Conservation (phyloP, 2,329 filamentous ascomycete genomes). For the Cytospora mali region DNA sequence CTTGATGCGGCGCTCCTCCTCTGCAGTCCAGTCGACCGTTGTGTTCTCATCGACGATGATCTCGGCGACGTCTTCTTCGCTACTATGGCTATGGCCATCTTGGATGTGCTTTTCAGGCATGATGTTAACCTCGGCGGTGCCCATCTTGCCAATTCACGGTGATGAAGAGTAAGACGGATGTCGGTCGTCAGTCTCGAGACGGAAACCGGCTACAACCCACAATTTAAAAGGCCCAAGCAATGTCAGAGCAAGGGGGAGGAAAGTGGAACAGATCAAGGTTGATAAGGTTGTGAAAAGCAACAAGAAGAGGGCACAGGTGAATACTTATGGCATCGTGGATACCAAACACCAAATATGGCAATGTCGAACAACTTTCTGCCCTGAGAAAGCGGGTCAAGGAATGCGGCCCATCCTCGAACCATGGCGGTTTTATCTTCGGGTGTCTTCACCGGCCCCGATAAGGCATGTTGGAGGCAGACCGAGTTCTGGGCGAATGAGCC, state of each 20-base stretch:
- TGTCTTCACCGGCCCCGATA: neutral
- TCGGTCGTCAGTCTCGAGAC: neutral
- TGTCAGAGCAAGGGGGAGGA: too few species aligned
- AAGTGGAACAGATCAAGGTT: too few species aligned
- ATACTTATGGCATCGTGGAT: neutral
- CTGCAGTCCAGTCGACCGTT: neutral
- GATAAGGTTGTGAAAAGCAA: too few species aligned
- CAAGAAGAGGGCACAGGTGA: too few species aligned
- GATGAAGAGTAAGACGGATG: neutral
- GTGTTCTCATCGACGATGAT: constrained; percentile 1
- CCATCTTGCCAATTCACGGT: neutral
- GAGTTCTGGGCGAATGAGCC: neutral
- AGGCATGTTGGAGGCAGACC: neutral
- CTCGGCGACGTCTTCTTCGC: neutral
- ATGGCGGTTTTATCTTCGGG: neutral
- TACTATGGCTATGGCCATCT: neutral
- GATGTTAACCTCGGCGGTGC: neutral
- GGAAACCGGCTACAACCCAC: neutral
- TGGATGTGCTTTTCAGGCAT: neutral
- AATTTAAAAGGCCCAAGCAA: neutral
- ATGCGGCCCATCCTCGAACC: neutral
- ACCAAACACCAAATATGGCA: neutral
- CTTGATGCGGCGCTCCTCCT: constrained; percentile 8
- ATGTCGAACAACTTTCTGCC: neutral
- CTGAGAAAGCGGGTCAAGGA: neutral